These are phyloP conservation scores for Tilletia setariae DNA, from an alignment of 1,284 basidiomycete species.

Conservation along the genomic window DNA sequence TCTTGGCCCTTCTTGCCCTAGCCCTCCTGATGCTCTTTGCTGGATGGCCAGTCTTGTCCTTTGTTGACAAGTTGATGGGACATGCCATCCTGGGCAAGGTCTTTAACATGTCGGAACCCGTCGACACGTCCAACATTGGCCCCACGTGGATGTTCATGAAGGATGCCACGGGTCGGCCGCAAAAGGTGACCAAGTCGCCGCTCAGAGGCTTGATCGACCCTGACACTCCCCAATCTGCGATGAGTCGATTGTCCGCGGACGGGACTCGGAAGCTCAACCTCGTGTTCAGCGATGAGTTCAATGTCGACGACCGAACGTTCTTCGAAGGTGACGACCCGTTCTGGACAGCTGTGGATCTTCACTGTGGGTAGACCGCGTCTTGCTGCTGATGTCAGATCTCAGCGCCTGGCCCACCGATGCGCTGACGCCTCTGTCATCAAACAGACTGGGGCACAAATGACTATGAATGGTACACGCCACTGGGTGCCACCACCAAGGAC, in stretches of 20 bases:
- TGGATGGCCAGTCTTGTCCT: slow-evolving; percentile 49
- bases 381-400: background rate
- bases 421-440: background rate
- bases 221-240: slow-evolving; percentile 35
- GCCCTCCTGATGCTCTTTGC: slow-evolving; percentile 48
- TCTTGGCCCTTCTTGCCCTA: slow-evolving; percentile 34
- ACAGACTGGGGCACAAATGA: slow-evolving; percentile 9
- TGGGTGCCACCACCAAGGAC: slow-evolving; percentile 70
- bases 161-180: background rate
- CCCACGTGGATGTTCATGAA: background rate
- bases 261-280: slow-evolving; percentile 57
- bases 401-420: no score
- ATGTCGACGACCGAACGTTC: slow-evolving; percentile 66
- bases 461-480: slow-evolving; percentile 66
- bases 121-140: background rate
- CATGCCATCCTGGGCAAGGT: background rate
- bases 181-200: background rate
- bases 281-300: slow-evolving; percentile 70
- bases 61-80: slow-evolving; percentile 25
- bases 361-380: slow-evolving; percentile 71
- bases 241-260: slow-evolving; percentile 26
- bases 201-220: slow-evolving; percentile 31
- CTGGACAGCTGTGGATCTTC: slow-evolving; percentile 54
- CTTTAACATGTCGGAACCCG: no score
- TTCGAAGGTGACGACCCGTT: slow-evolving; percentile 52